Evolutionary conservation across 192 early-diverging fungal species (phyloP), one percentile per base, ranked within the genome.

Genomic region (Allomyces arbusculus): DNA sequence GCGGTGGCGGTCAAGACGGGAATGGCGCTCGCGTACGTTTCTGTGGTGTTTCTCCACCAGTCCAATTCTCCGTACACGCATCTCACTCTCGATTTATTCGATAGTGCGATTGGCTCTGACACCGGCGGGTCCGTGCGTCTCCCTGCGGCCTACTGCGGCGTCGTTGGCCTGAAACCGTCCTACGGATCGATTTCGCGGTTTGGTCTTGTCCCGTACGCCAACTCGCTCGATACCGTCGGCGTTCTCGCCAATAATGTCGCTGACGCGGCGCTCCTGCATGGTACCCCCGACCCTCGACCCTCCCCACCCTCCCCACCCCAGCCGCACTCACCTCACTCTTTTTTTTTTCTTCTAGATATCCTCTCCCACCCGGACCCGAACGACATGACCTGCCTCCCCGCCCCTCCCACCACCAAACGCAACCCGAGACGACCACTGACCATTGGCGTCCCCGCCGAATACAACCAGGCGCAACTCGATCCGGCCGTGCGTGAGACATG

Each of bases 101-200:
- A 62, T 70, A 90, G 86, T 16, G 89, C 91, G 0, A 65, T 96
- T 44, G 94, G 94, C 3, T 94, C 91, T 2, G 94, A 97, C 65
- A 97, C 94, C 1, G 94, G 94, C 63, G 94, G 94, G 16, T 94
- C 91, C 4, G 89, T 97, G n/a, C 74, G 94, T 24, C 74, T 93
- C 19, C 94, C 94, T 8, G 94, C 92, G 4, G 82, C 94, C 4
- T 97, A 91, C 75, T 94, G 92, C 71, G 94, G 94, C 10, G 77
- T 94, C 7, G 80, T 91, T 23, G 94, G 94, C 7, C 93, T 91
- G 68, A 97, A 97, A 71, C 94, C 94, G 16, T 85, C 86, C 0
- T 97, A 94, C 70, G 94, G 94, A 0, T 80, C 81, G 45, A 76
- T 87, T 62, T 94, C 94, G 22, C 80, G 94, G 19, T 80, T 78